Evolutionary conservation across 208 protist species (phyloP), one percentile per base, ranked within the genome.

Genomic region (Trypanosoma lewisi): DNA sequence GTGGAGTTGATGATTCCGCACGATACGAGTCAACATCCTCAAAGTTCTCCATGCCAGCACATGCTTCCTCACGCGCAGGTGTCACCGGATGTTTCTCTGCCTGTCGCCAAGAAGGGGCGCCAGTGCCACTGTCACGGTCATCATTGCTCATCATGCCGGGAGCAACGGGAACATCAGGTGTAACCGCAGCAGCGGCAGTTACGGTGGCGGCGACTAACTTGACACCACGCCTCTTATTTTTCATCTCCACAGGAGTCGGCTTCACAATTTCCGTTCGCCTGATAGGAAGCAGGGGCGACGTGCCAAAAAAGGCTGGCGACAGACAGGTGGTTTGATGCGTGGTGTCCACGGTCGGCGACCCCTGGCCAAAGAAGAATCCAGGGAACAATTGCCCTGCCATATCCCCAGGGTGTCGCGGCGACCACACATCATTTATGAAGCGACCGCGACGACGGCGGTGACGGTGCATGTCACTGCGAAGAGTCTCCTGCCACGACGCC

Each of bases 401-500:
- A 1, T 57, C 48, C 48, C 30, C 14, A 28, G 30, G 59, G 16
- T 44, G 16, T 28, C 8, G 47, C n/a, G 30, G 42, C 8, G 7
- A 17, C 3, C 17, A 17, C 25, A n/a, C 28, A 1, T 52, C 57
- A 34, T 44, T n/a, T 21, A 3, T 4, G 34, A 14, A 45, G 14
- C 8, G 23, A 19, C 52, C 19, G 14, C 33, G 28, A 9, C 23
- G 3, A 17, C 12, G n/a, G 31, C 28, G 50, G 28, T 3, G 11
- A n/a, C n/a, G 14, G 14, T 49, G 23, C 9, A 28, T 42, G 25
- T 47, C 52, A 19, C 41, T 44, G 30, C 56, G 48, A 19, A 73
- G 45, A 25, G 50, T 41, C 14, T 73, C 67, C 39, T 64, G 30
- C 59, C 67, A 67, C 8, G 30, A 19, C 11, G 31, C 59, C 17